Evolutionary conservation across 805 yeast genomes (phyloP).

Genomic region (Kodamaea jinghongensis): DNA sequence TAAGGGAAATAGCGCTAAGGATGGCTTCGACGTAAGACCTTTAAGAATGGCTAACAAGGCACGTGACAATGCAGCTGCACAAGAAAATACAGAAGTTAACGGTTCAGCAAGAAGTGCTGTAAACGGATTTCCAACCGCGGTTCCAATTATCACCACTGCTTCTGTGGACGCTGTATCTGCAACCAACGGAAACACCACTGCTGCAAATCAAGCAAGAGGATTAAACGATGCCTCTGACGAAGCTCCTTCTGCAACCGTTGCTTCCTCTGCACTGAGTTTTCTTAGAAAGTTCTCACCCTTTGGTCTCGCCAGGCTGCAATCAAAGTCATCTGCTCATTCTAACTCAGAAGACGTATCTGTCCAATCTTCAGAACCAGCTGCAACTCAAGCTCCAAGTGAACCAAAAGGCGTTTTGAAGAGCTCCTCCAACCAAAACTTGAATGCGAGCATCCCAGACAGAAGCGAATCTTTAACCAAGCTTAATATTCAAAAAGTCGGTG

Average conservation of each 20-base stretch:
- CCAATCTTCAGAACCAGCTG: neutral
- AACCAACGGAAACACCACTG: too few species aligned
- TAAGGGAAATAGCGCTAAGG: constrained; percentile 8
- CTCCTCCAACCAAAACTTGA: neutral
- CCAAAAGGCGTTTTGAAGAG: too few species aligned
- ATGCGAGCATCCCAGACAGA: constrained; percentile 6
- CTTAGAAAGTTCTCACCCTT: constrained; percentile 15
- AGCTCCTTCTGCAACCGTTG: constrained; percentile 5
- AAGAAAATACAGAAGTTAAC: too few species aligned
- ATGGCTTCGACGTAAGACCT: constrained; percentile 54
- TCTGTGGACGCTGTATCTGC: too few species aligned
- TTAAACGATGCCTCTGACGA: neutral
- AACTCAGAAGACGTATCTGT: too few species aligned
- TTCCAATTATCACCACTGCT: too few species aligned
- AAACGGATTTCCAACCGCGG: too few species aligned
- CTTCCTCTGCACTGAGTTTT: constrained; percentile 11
- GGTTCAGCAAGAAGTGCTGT: too few species aligned
- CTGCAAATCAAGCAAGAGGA: too few species aligned
- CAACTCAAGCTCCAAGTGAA: too few species aligned
- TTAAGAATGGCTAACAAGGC: constrained; percentile 63
- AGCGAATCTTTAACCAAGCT: constrained; percentile 4
- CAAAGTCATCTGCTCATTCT: too few species aligned
- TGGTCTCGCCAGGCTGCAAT: too few species aligned
- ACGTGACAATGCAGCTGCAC: constrained; percentile 17
- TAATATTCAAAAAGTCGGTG: constrained; percentile 2